Conservation (phyloP, 305 asterid species). For the Lippia alba region DNA sequence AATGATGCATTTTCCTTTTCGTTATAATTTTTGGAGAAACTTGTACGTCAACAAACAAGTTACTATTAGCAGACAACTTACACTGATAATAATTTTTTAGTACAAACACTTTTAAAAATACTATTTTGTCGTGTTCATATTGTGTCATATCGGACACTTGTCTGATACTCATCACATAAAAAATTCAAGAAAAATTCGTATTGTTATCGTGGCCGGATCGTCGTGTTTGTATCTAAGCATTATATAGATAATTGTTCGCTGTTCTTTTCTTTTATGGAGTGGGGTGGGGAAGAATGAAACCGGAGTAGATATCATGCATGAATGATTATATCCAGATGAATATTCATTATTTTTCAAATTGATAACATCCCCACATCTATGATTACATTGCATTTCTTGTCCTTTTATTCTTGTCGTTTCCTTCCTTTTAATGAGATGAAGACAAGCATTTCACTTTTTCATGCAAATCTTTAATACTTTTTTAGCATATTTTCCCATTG, state of each 20-base stretch:
- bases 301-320: background rate
- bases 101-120: too few relatives aligned
- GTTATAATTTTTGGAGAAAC: background rate
- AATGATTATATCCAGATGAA: constrained; percentile 7
- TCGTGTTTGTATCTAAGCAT: too few relatives aligned
- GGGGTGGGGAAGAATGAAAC: too few relatives aligned
- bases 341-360: background rate
- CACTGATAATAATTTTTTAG: background rate
- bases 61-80: background rate
- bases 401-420: too few relatives aligned
- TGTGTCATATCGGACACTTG: too few relatives aligned
- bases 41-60: background rate
- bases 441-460: constrained; percentile 24
- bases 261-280: background rate
- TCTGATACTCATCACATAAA: too few relatives aligned
- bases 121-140: too few relatives aligned
- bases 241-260: too few relatives aligned
- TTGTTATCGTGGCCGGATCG: too few relatives aligned
- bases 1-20: background rate
- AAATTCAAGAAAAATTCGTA: too few relatives aligned
- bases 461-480: constrained; percentile 12
- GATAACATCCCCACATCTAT: constrained; percentile 11
- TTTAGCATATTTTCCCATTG: too few relatives aligned
- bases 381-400: background rate
- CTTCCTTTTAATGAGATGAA: background rate